phyloP scores from a whole-genome alignment of 2,329 filamentous ascomycete species.

The Aspergillus eucalypticola region DNA sequence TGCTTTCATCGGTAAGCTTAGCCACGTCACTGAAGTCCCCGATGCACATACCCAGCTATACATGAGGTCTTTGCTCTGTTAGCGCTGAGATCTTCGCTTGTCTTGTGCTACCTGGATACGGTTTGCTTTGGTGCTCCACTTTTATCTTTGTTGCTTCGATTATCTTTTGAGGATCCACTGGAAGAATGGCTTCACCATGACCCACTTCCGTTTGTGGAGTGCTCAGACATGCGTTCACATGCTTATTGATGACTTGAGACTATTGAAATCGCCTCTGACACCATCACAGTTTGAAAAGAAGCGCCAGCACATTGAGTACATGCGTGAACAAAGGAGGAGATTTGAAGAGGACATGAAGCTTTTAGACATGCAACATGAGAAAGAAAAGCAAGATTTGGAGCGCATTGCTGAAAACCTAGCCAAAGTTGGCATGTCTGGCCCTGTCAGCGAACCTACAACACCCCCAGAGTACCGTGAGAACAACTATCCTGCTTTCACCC shows the following conservation, averaged over 20 bases:
- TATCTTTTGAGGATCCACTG: neutral
- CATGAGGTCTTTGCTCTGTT: neutral
- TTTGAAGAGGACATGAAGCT: conserved; percentile 93
- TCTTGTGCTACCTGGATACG: neutral
- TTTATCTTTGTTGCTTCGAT: neutral
- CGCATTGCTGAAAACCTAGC: conserved; percentile 79
- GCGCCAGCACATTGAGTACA: conserved; percentile 85
- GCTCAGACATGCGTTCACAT: neutral
- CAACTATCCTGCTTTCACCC: conserved; percentile 77
- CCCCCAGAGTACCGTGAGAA: conserved; percentile 88
- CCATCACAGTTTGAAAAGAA: conserved; percentile 80
- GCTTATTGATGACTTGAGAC: neutral
- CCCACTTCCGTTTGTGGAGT: neutral
- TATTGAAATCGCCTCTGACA: conserved; percentile 38
- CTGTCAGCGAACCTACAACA: conserved; percentile 93
- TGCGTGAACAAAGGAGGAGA: conserved; percentile 82
- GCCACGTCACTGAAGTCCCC: conserved; percentile 4
- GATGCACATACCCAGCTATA: neutral
- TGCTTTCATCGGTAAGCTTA: conserved; percentile 55
- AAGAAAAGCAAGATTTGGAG: conserved; percentile 79
- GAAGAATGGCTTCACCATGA: neutral
- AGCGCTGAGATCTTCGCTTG: neutral
- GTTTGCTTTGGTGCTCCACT: neutral
- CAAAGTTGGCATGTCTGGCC: conserved; percentile 61
- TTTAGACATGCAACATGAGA: conserved; percentile 79